These are phyloP conservation scores for Debaryomyces maramus DNA, from an alignment of 805 yeast genomes.

Conservation along the genomic window DNA sequence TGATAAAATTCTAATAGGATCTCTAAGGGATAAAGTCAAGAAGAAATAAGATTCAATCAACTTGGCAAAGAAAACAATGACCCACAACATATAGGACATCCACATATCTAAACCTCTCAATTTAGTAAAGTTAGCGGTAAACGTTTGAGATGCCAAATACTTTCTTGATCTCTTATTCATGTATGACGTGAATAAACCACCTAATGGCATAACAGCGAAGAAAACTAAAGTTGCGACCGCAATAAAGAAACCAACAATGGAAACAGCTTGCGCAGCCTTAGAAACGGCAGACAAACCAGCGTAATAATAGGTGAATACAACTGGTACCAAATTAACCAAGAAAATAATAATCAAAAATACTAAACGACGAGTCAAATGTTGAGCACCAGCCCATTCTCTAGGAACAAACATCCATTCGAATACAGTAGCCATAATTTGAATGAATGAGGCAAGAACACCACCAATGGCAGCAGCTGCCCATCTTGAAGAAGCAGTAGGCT, in stretches of 20 bases:
- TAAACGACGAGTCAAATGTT: conserved; percentile 87
- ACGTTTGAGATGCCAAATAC: conserved; percentile 91
- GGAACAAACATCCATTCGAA: conserved; percentile 97
- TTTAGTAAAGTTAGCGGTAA: conserved; percentile 86
- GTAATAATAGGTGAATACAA: conserved; percentile 80
- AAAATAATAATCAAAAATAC: conserved; percentile 68
- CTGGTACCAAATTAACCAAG: conserved; percentile 77
- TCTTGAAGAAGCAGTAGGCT: conserved; percentile 84
- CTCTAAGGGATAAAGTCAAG: conserved; percentile 84
- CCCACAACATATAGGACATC: conserved; percentile 93
- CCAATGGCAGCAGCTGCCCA: conserved; percentile 95
- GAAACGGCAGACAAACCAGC: conserved; percentile 68
- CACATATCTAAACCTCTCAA: conserved; percentile 90
- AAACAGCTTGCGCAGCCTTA: conserved; percentile 70
- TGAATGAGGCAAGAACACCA: conserved; percentile 79
- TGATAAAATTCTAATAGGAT: conserved; percentile 89
- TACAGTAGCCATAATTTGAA: conserved; percentile 84
- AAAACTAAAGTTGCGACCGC: conserved; percentile 81
- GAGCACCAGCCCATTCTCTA: conserved; percentile 99
- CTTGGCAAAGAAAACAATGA: conserved; percentile 85
- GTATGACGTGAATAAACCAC: conserved; percentile 92
- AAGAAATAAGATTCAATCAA: conserved; percentile 89
- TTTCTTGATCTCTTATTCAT: conserved; percentile 83
- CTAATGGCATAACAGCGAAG: conserved; percentile 93
- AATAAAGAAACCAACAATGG: conserved; percentile 86